A percentile compares a stretch with the other conserved stretches of the same genome.
phyloP scores from a whole-genome alignment of 1,284 basidiomycete species.

The Trametes versicolor region DNA sequence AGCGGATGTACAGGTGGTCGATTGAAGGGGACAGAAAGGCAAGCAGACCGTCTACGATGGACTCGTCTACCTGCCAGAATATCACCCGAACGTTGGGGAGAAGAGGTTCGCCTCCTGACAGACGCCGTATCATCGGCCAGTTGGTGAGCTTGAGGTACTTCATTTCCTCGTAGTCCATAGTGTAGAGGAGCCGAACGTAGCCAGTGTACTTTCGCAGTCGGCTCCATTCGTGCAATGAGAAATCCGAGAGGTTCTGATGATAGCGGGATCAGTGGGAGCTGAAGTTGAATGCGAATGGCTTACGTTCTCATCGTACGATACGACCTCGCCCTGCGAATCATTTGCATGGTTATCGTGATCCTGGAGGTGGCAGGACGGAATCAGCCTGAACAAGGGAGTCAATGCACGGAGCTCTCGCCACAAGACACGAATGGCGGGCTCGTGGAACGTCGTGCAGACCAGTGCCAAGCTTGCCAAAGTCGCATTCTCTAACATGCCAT shows the following conservation, averaged over 20 bases:
- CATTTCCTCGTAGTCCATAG: neutral
- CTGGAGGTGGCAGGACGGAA: neutral
- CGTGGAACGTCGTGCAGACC: neutral
- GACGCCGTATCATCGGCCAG: neutral
- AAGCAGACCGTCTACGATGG: neutral
- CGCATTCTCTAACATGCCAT: neutral
- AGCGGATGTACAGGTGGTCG: neutral
- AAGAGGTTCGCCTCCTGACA: neutral
- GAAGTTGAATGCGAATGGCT: neutral
- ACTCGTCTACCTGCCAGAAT: neutral
- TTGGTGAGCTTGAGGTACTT: neutral
- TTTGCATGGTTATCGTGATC: neutral
- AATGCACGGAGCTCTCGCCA: neutral
- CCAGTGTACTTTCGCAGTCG: neutral
- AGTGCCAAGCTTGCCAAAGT: neutral
- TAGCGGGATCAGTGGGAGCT: neutral
- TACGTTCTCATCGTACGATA: neutral
- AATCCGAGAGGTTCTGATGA: neutral
- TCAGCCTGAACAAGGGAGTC: neutral
- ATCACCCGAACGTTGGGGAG: neutral
- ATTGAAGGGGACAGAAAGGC: neutral
- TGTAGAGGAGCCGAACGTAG: neutral
- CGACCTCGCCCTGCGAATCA: neutral
- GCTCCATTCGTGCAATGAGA: neutral
- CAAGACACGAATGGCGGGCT: neutral